Percentiles rank a stretch among this genome's conserved stretches.
Conservation (phyloP, 352 stramenopile genomes). For the Globisporangium cystogenes region DNA sequence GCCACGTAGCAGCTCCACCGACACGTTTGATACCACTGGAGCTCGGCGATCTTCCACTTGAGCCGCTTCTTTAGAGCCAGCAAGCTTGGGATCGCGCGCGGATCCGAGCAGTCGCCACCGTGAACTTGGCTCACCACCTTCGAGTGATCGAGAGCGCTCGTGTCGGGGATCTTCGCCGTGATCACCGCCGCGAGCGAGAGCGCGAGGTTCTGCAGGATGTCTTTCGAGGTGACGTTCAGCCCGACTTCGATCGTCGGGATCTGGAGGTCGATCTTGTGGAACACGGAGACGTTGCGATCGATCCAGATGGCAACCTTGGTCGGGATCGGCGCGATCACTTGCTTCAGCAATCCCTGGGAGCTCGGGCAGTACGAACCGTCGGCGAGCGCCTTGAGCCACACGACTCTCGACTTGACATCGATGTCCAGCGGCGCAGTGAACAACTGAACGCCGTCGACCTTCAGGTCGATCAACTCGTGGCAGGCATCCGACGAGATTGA, state of each 20-base stretch:
- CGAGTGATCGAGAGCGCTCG: slow-evolving; percentile 27
- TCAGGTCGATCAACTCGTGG: slow-evolving; percentile 52
- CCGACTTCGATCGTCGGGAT: slow-evolving; percentile 55
- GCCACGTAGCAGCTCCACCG: slow-evolving; percentile 45
- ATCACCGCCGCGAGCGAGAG: slow-evolving; percentile 27
- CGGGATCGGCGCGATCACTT: slow-evolving; percentile 67
- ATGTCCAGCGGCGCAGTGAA: slow-evolving; percentile 68
- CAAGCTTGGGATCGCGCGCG: slow-evolving; percentile 36
- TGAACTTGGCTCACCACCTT: slow-evolving; percentile 22
- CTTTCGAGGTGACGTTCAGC: slow-evolving; percentile 45
- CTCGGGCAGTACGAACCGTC: slow-evolving; percentile 59
- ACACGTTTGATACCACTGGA: slow-evolving; percentile 54
- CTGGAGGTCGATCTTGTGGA: slow-evolving; percentile 43
- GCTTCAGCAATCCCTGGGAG: slow-evolving; percentile 50
- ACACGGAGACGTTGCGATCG: slow-evolving; percentile 27
- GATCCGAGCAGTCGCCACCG: not conserved
- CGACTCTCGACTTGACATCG: slow-evolving; percentile 57
- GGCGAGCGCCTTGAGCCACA: slow-evolving; percentile 53
- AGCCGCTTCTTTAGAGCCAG: slow-evolving; percentile 37
- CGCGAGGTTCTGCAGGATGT: slow-evolving; percentile 55
- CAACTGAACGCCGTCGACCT: slow-evolving; percentile 55
- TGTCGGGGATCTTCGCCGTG: slow-evolving; percentile 36
- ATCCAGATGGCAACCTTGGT: slow-evolving; percentile 49
- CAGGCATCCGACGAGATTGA: slow-evolving; percentile 40
- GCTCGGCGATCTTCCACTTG: slow-evolving; percentile 55